Evolutionary conservation across 306 rosid genomes (phyloP).

Genomic region (Rubus idaeus): DNA sequence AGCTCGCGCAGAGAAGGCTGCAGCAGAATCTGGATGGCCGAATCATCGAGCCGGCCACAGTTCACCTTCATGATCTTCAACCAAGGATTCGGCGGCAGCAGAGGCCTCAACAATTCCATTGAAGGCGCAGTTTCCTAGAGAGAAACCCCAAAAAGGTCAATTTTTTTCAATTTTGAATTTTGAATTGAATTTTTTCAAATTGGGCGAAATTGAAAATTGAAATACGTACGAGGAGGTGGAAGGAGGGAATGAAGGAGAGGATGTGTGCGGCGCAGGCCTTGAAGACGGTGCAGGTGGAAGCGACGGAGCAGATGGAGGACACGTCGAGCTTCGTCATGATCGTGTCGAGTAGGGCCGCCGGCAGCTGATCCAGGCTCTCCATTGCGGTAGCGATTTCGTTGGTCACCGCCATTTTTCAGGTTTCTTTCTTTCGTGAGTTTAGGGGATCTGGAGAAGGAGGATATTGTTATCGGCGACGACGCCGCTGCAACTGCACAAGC

Average conservation of each 20-base stretch:
- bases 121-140: constrained; percentile 70
- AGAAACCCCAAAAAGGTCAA: no score
- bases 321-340: constrained; percentile 80
- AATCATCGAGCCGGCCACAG: constrained; percentile 77
- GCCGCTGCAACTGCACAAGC: background rate
- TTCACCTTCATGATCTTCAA: constrained; percentile 64
- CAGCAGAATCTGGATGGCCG: constrained; percentile 53
- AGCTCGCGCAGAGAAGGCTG: constrained; percentile 72
- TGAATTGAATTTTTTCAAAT: background rate
- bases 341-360: constrained; percentile 55
- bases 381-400: constrained; percentile 1
- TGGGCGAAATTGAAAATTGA: background rate
- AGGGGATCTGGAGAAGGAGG: background rate
- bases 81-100: constrained; percentile 67
- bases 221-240: constrained; percentile 67
- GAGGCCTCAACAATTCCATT: constrained; percentile 55
- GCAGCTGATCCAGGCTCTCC: constrained; percentile 59
- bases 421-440: background rate
- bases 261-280: constrained; percentile 56
- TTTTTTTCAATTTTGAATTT: no score
- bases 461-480: no score
- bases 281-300: constrained; percentile 70
- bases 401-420: constrained; percentile 16
- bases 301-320: constrained; percentile 68
- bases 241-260: constrained; percentile 64